These are phyloP conservation scores for Pseudogymnoascus sp. DNA, from an alignment of 2,329 filamentous ascomycete genomes.

Conservation along the genomic window DNA sequence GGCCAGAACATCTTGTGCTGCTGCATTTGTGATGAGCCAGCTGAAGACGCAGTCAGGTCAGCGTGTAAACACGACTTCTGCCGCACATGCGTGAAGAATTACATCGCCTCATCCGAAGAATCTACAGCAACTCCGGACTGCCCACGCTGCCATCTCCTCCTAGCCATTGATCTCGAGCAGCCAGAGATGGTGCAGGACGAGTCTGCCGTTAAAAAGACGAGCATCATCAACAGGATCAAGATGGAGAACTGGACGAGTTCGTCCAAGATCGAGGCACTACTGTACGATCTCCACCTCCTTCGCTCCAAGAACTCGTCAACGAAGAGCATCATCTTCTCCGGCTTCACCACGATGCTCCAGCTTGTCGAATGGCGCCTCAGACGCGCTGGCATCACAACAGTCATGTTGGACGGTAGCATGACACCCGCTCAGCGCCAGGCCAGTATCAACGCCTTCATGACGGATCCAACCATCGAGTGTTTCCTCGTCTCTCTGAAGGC, in stretches of 20 bases:
- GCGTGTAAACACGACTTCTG: slow-evolving; percentile 91
- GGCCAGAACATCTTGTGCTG: slow-evolving; percentile 88
- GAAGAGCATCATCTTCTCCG: slow-evolving; percentile 96
- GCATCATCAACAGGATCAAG: slow-evolving; percentile 96
- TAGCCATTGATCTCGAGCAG: slow-evolving; percentile 89
- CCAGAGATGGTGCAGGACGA: slow-evolving; percentile 92
- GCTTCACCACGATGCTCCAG: slow-evolving; percentile 96
- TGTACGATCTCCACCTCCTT: slow-evolving; percentile 87
- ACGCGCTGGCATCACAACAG: slow-evolving; percentile 93
- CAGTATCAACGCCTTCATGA: slow-evolving; percentile 96
- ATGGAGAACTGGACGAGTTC: slow-evolving; percentile 99
- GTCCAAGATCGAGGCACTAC: slow-evolving; percentile 93
- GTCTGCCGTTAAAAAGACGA: slow-evolving; percentile 78
- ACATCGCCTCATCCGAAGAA: slow-evolving; percentile 67
- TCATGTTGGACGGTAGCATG: slow-evolving; percentile 98
- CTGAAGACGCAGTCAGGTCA: slow-evolving; percentile 88
- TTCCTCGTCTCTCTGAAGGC: slow-evolving; percentile 95
- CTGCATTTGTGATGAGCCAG: slow-evolving; percentile 91
- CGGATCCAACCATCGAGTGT: slow-evolving; percentile 83
- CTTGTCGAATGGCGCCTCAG: slow-evolving; percentile 94
- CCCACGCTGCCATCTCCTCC: slow-evolving; percentile 80
- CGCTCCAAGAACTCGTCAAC: slow-evolving; percentile 86
- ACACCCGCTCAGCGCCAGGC: slow-evolving; percentile 86
- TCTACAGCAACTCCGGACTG: slow-evolving; percentile 58
- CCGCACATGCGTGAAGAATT: slow-evolving; percentile 69